phyloP scores from a whole-genome alignment of 768 basidiomycete species.

The Termitomyces bulborhizus region DNA sequence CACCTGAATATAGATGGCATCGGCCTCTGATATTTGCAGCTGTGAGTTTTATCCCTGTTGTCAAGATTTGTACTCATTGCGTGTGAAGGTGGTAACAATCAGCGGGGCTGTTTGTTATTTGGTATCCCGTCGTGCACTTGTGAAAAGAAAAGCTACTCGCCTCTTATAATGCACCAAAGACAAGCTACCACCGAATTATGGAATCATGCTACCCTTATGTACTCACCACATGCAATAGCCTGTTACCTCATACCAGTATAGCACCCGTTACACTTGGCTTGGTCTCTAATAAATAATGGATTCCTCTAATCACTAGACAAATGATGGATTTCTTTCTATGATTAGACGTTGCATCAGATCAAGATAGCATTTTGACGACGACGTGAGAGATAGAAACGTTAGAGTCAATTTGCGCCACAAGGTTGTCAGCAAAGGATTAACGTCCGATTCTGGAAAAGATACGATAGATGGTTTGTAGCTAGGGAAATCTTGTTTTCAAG shows the following conservation, averaged over 20 bases:
- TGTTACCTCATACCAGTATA: not conserved
- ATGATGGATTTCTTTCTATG: not conserved
- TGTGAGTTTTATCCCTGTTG: conserved; percentile 20
- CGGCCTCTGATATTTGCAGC: conserved; percentile 39
- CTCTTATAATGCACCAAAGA: conserved; percentile 6
- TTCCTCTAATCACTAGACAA: not conserved
- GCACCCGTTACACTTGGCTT: not conserved
- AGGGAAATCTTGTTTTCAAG: not conserved
- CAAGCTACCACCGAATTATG: not conserved
- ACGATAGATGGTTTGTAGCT: too few relatives aligned
- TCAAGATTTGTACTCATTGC: not conserved
- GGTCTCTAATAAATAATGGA: not conserved
- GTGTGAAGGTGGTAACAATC: conserved; percentile 25
- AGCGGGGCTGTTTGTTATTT: conserved; percentile 26
- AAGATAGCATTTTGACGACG: not conserved
- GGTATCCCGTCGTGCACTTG: conserved; percentile 24
- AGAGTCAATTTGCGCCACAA: not conserved
- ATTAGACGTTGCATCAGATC: not conserved
- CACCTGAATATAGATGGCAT: conserved; percentile 32
- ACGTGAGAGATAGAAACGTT: not conserved
- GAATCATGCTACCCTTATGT: not conserved
- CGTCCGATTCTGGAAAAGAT: not conserved
- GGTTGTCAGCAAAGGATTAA: not conserved
- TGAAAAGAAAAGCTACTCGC: conserved; percentile 22
- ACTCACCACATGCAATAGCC: not conserved